Percentiles rank a stretch among this genome's conserved stretches.
phyloP scores from a whole-genome alignment of 257 asterid species.

The Rubia yunnanensis region DNA sequence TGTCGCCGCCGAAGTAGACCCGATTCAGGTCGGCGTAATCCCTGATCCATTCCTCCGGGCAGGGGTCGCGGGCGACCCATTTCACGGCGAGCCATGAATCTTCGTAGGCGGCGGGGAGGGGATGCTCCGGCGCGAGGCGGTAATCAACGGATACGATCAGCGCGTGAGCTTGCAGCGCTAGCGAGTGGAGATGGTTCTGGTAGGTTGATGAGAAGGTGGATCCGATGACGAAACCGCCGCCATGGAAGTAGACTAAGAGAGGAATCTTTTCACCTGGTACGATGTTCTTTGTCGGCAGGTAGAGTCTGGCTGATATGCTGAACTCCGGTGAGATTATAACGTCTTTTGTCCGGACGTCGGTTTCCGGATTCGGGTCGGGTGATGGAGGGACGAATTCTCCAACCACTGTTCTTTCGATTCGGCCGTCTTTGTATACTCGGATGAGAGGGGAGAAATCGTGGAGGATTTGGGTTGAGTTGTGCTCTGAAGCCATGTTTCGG shows the following conservation, averaged over 20 bases:
- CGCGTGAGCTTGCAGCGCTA: slow-evolving; percentile 33
- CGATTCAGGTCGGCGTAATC: slow-evolving; percentile 35
- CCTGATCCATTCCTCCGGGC: slow-evolving; percentile 33
- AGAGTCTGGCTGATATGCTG: slow-evolving; percentile 34
- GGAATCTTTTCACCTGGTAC: slow-evolving; percentile 31
- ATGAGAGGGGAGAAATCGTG: slow-evolving; percentile 38
- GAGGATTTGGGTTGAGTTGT: slow-evolving; percentile 17
- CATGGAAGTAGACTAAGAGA: slow-evolving; percentile 48
- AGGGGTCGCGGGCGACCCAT: slow-evolving; percentile 33
- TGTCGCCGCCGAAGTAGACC: slow-evolving; percentile 55
- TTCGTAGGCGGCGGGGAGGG: slow-evolving; percentile 39
- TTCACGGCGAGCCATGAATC: slow-evolving; percentile 53
- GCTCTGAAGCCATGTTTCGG: slow-evolving; percentile 16
- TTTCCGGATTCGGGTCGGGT: slow-evolving; percentile 29
- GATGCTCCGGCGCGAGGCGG: slow-evolving; percentile 62
- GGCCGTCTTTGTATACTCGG: slow-evolving; percentile 35
- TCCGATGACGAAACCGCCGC: slow-evolving; percentile 40
- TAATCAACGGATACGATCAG: slow-evolving; percentile 44
- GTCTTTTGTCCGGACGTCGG: slow-evolving; percentile 46
- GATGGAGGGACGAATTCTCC: slow-evolving; percentile 19
- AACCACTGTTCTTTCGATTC: slow-evolving; percentile 22
- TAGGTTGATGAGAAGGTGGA: slow-evolving; percentile 36
- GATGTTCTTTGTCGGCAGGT: slow-evolving; percentile 29
- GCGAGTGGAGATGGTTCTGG: slow-evolving; percentile 23
- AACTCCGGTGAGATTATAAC: slow-evolving; percentile 18